Percentiles rank a stretch among this genome's conserved stretches.
phyloP scores from a whole-genome alignment of 2,329 filamentous ascomycete genomes.

The Arthrobotrys pseudoclavata region DNA sequence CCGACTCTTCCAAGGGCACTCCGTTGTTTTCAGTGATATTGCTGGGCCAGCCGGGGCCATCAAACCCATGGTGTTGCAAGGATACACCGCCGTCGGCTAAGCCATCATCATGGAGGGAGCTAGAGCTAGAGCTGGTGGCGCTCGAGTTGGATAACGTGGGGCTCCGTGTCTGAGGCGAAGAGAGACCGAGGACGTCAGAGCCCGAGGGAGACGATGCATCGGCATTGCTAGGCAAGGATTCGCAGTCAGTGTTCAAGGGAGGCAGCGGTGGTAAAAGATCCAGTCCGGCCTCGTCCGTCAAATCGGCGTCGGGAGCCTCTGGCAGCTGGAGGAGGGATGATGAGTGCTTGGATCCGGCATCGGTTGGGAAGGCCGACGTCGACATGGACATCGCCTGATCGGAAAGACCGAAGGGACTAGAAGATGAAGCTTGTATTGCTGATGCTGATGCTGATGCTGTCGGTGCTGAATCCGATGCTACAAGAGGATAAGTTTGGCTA shows the following conservation, averaged over 20 bases:
- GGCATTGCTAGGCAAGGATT: constrained; percentile 23
- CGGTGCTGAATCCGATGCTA: background rate
- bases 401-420: constrained; percentile 16
- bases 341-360: constrained; percentile 29
- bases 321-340: constrained; percentile 29
- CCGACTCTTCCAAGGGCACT: constrained; percentile 13
- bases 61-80: constrained; percentile 24
- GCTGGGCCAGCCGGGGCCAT: constrained; percentile 8
- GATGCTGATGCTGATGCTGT: background rate
- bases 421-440: background rate
- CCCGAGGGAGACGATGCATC: constrained; percentile 34
- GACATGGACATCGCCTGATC: constrained; percentile 13
- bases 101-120: constrained; percentile 16
- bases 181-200: constrained; percentile 21
- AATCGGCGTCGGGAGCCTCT: constrained; percentile 38
- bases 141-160: constrained; percentile 27
- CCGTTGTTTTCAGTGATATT: constrained; percentile 12
- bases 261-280: constrained; percentile 44
- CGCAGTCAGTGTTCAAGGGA: constrained; percentile 42
- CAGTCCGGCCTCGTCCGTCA: constrained; percentile 24
- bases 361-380: constrained; percentile 6
- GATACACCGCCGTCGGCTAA: constrained; percentile 29
- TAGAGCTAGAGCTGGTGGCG: constrained; percentile 12
- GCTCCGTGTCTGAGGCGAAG: constrained; percentile 41
- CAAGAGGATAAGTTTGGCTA: constrained; percentile 27